Percentiles rank a stretch among this genome's conserved stretches.
Evolutionary conservation across 805 yeast species (phyloP).

Genomic region (Hanseniaspora thailandica): DNA sequence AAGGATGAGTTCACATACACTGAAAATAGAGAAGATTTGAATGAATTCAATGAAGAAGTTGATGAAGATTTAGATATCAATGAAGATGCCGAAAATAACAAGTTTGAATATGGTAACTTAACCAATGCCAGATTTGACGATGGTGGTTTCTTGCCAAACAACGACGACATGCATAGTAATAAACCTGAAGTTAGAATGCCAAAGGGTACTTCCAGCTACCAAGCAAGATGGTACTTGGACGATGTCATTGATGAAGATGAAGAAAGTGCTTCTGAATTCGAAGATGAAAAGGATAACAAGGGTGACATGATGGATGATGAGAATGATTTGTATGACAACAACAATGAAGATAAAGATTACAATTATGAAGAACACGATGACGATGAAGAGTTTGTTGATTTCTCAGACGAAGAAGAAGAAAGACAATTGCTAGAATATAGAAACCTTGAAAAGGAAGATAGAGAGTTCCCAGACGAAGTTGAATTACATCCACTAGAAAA

Average conservation of each 20-base stretch:
- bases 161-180: conserved; percentile 19
- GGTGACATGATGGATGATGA: conserved; percentile 26
- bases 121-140: conserved; percentile 32
- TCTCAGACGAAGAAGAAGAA: conserved; percentile 72
- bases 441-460: conserved; percentile 63
- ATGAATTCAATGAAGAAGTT: conserved; percentile 35
- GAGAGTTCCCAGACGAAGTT: conserved; percentile 90
- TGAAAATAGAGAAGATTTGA: conserved; percentile 45
- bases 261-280: conserved; percentile 30
- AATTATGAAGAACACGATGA: conserved; percentile 36
- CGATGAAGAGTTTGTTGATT: conserved; percentile 56
- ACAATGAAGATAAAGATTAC: conserved; percentile 28
- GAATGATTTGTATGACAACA: conserved; percentile 21
- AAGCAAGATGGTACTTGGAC: conserved; percentile 65
- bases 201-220: conserved; percentile 70
- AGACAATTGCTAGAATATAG: conserved; percentile 62
- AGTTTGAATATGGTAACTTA: conserved; percentile 26
- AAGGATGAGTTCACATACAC: conserved; percentile 25
- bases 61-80: conserved; percentile 40
- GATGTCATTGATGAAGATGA: conserved; percentile 33
- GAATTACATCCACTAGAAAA: conserved; percentile 68
- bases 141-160: conserved; percentile 32
- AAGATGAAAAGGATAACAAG: conserved; percentile 25
- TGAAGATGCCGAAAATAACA: conserved; percentile 21
- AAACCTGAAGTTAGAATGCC: conserved; percentile 40